A percentile compares a stretch with the other conserved stretches of the same genome.
Evolutionary conservation across 2,329 filamentous ascomycete genomes (phyloP).

Genomic region (Paracoccidioides brasiliensis): DNA sequence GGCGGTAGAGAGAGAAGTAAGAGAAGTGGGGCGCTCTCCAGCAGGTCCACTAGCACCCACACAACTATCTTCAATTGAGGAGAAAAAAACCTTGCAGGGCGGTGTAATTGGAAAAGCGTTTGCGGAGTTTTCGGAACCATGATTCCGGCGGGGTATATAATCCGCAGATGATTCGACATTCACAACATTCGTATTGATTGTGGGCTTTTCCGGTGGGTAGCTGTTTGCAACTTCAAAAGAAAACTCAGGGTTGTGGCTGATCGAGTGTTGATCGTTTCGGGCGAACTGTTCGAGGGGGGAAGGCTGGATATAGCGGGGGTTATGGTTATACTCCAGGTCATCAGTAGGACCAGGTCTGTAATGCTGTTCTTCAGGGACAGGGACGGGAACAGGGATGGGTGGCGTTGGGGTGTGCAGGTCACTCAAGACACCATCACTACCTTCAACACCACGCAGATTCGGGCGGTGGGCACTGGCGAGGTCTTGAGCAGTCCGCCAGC

Average conservation of each 20-base stretch:
- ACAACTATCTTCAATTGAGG: slow-evolving; percentile 5
- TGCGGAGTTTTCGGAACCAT: neutral
- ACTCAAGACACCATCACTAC: slow-evolving; percentile 26
- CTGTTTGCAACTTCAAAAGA: slow-evolving; percentile 28
- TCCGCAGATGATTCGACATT: neutral
- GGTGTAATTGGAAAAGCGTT: neutral
- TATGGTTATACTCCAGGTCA: slow-evolving; percentile 23
- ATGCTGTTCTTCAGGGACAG: slow-evolving; percentile 21
- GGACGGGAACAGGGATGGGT: slow-evolving; percentile 31
- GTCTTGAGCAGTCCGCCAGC: neutral
- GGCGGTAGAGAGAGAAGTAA: slow-evolving; percentile 33
- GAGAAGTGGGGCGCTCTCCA: slow-evolving; percentile 26
- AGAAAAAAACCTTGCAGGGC: neutral
- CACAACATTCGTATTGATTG: neutral
- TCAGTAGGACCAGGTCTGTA: slow-evolving; percentile 10
- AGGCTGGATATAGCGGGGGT: slow-evolving; percentile 24
- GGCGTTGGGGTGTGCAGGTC: slow-evolving; percentile 31
- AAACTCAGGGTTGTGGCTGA: slow-evolving; percentile 31
- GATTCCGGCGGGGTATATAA: neutral
- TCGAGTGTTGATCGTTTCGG: slow-evolving; percentile 27
- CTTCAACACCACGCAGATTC: slow-evolving; percentile 23
- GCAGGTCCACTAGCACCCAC: slow-evolving; percentile 16
- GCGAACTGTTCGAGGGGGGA: slow-evolving; percentile 32
- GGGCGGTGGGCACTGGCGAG: neutral
- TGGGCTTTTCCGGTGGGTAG: slow-evolving; percentile 8